Percentiles rank a stretch among this genome's conserved stretches.
phyloP scores from a whole-genome alignment of 345 rosid genomes.

The Pugionium cornutum region DNA sequence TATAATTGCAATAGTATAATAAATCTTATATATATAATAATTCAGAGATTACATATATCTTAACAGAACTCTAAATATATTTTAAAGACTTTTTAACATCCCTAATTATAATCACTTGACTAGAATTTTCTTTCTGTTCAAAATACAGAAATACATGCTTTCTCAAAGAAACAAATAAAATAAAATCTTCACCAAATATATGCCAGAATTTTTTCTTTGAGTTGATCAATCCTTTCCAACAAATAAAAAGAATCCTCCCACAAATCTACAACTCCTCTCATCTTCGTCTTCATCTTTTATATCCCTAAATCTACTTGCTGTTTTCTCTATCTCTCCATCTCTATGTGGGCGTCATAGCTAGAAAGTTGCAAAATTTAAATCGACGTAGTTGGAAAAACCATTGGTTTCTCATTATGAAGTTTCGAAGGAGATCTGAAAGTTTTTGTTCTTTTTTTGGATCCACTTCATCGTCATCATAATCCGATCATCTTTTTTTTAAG shows the following conservation, averaged over 20 bases:
- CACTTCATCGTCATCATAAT: background rate
- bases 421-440: background rate
- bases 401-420: background rate
- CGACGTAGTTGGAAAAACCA: background rate
- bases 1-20: too few species aligned
- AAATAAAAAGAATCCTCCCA: too few species aligned
- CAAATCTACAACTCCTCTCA: background rate
- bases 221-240: slow-evolving; percentile 27
- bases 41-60: too few species aligned
- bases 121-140: background rate
- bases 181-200: slow-evolving; percentile 32
- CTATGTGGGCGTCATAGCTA: background rate
- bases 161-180: background rate
- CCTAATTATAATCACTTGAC: background rate
- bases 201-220: background rate
- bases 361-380: background rate
- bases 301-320: too few species aligned
- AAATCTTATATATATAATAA: too few species aligned
- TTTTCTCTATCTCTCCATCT: background rate
- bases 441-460: too few species aligned
- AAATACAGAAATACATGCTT: background rate
- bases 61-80: too few species aligned
- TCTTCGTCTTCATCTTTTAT: background rate
- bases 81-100: too few species aligned
- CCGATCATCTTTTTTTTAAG: background rate